Conservation (phyloP, 371 early-diverging fungal genomes). For the Nematocida sp. region DNA sequence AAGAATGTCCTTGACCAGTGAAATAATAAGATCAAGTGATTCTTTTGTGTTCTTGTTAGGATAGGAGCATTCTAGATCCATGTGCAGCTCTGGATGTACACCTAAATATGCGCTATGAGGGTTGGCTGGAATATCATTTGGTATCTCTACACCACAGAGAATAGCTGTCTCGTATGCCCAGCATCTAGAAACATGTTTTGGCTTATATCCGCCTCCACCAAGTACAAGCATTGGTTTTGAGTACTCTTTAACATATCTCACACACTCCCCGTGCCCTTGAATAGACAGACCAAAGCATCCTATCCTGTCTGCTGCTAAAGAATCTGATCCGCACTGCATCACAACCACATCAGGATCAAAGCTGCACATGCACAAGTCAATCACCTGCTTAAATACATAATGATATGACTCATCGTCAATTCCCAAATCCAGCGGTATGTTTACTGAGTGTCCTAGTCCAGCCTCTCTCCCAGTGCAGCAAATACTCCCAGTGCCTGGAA, state of each 20-base stretch:
- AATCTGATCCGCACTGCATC: conserved; percentile 98
- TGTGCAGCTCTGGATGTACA: conserved; percentile 43
- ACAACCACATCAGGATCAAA: conserved; percentile 88
- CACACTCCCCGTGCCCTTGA: conserved; percentile 76
- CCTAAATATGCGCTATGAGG: conserved; percentile 62
- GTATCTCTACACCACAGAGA: conserved; percentile 60
- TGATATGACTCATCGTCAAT: conserved; percentile 86
- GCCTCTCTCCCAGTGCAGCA: conserved; percentile 69
- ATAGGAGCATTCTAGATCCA: conserved; percentile 38
- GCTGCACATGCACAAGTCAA: conserved; percentile 75
- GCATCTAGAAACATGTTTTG: conserved; percentile 86
- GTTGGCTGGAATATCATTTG: conserved; percentile 59
- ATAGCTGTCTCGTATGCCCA: conserved; percentile 70
- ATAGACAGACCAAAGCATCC: conserved; percentile 90
- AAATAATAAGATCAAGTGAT: conserved; percentile 18
- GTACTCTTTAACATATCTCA: conserved; percentile 80
- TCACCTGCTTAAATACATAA: conserved; percentile 75
- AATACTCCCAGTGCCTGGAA: conserved; percentile 87
- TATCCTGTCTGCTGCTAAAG: conserved; percentile 89
- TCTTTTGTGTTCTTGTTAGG: conserved; percentile 38
- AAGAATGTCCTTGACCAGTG: conserved; percentile 14
- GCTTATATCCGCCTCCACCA: conserved; percentile 98
- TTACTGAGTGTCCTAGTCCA: conserved; percentile 84
- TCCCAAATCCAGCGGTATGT: conserved; percentile 89
- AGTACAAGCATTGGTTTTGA: conserved; percentile 82